phyloP scores from a whole-genome alignment of 805 yeast genomes.

The Kluyveromyces aestuarii region DNA sequence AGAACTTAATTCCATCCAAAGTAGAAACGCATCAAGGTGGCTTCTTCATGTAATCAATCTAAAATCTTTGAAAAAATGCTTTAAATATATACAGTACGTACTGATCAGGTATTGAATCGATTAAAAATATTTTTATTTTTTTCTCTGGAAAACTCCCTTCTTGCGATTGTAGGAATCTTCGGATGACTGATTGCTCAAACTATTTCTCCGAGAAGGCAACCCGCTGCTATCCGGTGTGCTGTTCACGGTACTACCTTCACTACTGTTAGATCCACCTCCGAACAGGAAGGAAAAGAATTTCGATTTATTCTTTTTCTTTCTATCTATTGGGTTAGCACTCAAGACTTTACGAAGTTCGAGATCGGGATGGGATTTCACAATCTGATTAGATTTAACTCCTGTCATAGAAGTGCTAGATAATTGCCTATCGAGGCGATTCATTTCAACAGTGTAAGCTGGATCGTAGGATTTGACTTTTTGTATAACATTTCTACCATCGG shows the following conservation, averaged over 20 bases:
- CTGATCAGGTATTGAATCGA: slow-evolving; percentile 4
- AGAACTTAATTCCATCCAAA: too few relatives aligned
- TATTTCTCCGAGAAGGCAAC: slow-evolving; percentile 1
- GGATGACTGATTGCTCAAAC: slow-evolving; percentile 11
- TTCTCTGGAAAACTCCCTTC: not conserved
- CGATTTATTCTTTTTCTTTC: slow-evolving; percentile 5
- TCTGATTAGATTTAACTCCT: not conserved
- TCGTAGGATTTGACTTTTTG: slow-evolving; percentile 6
- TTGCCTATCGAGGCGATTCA: not conserved
- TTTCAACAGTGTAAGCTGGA: not conserved
- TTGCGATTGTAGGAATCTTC: slow-evolving; percentile 4
- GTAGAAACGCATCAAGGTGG: too few relatives aligned
- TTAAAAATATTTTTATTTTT: slow-evolving; percentile 1
- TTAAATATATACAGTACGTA: too few relatives aligned
- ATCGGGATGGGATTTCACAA: not conserved
- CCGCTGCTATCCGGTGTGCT: not conserved
- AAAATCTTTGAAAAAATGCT: too few relatives aligned
- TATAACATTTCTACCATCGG: slow-evolving; percentile 15
- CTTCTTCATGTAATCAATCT: too few relatives aligned
- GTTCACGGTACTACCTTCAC: not conserved
- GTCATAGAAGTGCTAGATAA: not conserved
- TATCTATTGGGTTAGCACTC: slow-evolving; percentile 9
- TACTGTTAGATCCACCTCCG: slow-evolving; percentile 3
- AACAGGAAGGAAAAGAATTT: slow-evolving; percentile 14
- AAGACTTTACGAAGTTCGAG: slow-evolving; percentile 9